These are phyloP conservation scores for Vinca minor DNA, from an alignment of 257 asterid genomes.

Conservation along the genomic window DNA sequence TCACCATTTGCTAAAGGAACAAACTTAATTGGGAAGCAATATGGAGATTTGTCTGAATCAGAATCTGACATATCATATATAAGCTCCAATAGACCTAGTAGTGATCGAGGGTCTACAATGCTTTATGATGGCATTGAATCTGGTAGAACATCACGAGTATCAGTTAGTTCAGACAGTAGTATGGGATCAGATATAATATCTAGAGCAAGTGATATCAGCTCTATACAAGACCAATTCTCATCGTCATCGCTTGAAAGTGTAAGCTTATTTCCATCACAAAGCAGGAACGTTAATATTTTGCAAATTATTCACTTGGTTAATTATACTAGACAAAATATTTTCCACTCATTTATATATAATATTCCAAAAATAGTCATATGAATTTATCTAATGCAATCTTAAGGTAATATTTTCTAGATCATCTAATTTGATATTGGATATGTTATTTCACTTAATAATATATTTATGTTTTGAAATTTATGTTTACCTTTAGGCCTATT, in stretches of 20 bases:
- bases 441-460: no score
- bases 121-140: conserved; percentile 34
- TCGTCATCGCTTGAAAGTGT: conserved; percentile 52
- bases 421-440: no score
- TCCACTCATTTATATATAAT: no score
- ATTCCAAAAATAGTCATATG: no score
- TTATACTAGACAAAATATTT: no score
- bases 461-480: no score
- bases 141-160: conserved; percentile 33
- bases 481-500: no score
- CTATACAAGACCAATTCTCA: conserved; percentile 40
- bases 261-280: conserved; percentile 15
- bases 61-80: conserved; percentile 59
- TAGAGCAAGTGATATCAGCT: conserved; percentile 39
- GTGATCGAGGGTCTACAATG: conserved; percentile 33
- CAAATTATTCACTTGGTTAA: no score
- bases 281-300: no score
- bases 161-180: conserved; percentile 67
- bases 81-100: conserved; percentile 62
- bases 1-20: conserved; percentile 48
- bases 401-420: no score
- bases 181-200: conserved; percentile 38
- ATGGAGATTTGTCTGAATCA: conserved; percentile 39
- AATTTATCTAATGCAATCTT: no score
- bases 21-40: no score